These are phyloP conservation scores for Tricholoma flavovirens DNA, from an alignment of 768 basidiomycete species.

Conservation along the genomic window DNA sequence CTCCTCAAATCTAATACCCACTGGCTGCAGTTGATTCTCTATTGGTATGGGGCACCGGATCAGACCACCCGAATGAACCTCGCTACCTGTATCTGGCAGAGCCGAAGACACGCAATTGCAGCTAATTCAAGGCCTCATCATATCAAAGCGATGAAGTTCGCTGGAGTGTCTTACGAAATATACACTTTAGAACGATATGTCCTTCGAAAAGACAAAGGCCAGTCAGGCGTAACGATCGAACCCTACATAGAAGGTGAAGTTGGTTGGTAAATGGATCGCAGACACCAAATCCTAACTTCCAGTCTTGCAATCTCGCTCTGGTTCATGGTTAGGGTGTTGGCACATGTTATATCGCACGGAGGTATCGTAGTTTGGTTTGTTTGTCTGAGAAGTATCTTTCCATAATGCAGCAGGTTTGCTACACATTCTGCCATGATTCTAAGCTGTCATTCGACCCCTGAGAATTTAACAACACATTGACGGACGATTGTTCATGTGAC, in stretches of 20 bases:
- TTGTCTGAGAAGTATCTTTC: background rate
- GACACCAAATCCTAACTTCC: background rate
- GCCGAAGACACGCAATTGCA: constrained; percentile 73
- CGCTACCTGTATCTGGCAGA: constrained; percentile 95
- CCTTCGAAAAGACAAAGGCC: constrained; percentile 61
- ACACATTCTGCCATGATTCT: constrained; percentile 30
- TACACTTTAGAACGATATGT: constrained; percentile 76
- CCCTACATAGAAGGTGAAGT: constrained; percentile 60
- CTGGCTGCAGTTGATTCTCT: constrained; percentile 62
- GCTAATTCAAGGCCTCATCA: constrained; percentile 81
- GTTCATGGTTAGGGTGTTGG: background rate
- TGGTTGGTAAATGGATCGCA: constrained; percentile 48
- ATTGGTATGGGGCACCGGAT: constrained; percentile 91
- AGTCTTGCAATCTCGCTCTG: constrained; percentile 2
- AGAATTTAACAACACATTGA: constrained; percentile 7
- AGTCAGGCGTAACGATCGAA: constrained; percentile 48
- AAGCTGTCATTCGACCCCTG: constrained; percentile 32
- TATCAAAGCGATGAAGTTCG: constrained; percentile 75
- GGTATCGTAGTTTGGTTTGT: background rate
- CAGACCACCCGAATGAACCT: constrained; percentile 76
- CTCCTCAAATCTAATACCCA: background rate
- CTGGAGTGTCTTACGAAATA: constrained; percentile 68
- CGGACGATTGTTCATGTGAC: background rate
- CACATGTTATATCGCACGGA: background rate
- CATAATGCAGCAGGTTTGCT: background rate